Conservation (phyloP, 805 yeast species). For the Huiozyma sinensis region DNA sequence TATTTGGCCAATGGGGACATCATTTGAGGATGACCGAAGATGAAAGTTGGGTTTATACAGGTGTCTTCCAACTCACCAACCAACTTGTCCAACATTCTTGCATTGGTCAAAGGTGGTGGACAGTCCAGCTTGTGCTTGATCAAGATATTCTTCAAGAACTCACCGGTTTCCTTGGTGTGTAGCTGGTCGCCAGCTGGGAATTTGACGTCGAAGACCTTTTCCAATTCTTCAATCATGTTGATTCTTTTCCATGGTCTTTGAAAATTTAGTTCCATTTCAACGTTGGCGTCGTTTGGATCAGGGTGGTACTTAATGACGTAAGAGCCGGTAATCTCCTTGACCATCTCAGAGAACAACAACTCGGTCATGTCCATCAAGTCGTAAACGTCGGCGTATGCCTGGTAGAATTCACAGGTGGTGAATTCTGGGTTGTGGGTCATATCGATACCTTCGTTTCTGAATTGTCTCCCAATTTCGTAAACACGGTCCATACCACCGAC, state of each 20-base stretch:
- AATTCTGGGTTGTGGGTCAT: constrained; percentile 98
- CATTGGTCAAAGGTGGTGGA: constrained; percentile 85
- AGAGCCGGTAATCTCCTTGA: constrained; percentile 84
- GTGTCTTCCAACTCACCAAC: constrained; percentile 94
- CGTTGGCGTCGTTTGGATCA: constrained; percentile 84
- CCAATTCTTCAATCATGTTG: constrained; percentile 93
- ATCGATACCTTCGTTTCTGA: constrained; percentile 97
- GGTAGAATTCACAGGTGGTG: constrained; percentile 97
- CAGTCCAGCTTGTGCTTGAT: constrained; percentile 78
- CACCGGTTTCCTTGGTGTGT: constrained; percentile 88
- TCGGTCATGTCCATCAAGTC: constrained; percentile 93
- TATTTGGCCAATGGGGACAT: constrained; percentile 98
- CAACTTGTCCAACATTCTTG: constrained; percentile 96
- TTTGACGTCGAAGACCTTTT: constrained; percentile 70
- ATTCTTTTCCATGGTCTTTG: constrained; percentile 97
- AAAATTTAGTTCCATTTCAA: constrained; percentile 73
- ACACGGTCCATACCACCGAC: constrained; percentile 98
- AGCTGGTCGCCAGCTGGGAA: constrained; percentile 95
- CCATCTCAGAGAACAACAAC: constrained; percentile 91
- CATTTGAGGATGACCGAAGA: constrained; percentile 98
- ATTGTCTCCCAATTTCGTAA: constrained; percentile 96
- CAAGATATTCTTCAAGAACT: constrained; percentile 72
- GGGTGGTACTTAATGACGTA: constrained; percentile 86
- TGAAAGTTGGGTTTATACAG: constrained; percentile 93
- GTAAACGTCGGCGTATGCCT: constrained; percentile 94